phyloP scores from a whole-genome alignment of 176 grass and related monocot genomes.

The Phyllostachys edulis region DNA sequence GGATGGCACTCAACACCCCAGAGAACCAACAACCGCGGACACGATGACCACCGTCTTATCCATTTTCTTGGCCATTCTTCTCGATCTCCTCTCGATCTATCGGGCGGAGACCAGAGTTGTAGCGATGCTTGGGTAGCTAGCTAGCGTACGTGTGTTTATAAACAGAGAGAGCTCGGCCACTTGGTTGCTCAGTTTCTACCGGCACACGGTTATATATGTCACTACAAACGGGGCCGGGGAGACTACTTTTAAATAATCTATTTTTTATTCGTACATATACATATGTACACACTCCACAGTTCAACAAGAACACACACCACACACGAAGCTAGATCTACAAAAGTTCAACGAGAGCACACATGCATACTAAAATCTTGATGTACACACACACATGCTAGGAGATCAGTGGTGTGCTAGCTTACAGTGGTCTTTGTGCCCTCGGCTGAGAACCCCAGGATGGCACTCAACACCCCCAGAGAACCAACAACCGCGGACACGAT shows the following conservation, averaged over 20 bases:
- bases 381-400: neutral
- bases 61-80: neutral
- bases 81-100: neutral
- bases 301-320: no score
- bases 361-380: no score
- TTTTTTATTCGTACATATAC: no score
- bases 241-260: no score
- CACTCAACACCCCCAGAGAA: constrained; percentile 31
- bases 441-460: constrained; percentile 35
- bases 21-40: constrained; percentile 6
- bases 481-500: constrained; percentile 22
- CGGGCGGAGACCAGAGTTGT: neutral
- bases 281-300: no score
- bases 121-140: neutral
- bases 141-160: neutral
- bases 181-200: neutral
- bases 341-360: no score
- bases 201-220: neutral
- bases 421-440: constrained; percentile 34
- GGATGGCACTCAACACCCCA: constrained; percentile 37
- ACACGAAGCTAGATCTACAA: no score
- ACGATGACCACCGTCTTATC: constrained; percentile 21
- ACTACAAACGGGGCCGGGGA: no score
- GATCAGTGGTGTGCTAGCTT: neutral
- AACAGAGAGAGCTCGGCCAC: neutral